Base-by-base conservation (phyloP, 2,329 filamentous ascomycete species). In the Scopulariopsis brevicaulis region DNA sequence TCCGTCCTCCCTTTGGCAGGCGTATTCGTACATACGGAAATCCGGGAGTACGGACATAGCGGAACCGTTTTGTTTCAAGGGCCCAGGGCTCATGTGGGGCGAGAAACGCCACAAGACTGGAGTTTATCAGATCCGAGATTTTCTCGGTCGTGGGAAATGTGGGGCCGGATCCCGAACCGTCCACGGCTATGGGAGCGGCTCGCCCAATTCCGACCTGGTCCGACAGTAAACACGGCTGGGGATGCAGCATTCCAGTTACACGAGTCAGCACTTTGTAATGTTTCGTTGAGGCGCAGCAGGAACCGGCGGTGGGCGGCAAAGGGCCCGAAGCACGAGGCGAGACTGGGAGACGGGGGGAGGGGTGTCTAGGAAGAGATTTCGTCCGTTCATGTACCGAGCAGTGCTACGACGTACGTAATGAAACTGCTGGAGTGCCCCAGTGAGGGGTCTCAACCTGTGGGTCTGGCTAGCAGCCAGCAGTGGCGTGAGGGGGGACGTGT, bases 41-140 rank as follows among this genome's bases (percentile, higher is more conserved):
- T 10, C 12, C 18, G 18, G 12, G 35, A 43, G 54, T 18, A 6
- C 46, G 20, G 22, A 50, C 28, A 4, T 32, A 32, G 4, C 28
- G 28, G 28, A 32, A 32, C 28, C 28, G 28, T 32, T 32, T 32
- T 32, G 28, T 32, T 32, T 8, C 28, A 32, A 8, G 28, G 28
- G 4, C 8, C 28, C 28, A 32, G 28, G 28, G 28, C 28, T 32
- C 28, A 32, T 32, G 28, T 32, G 28, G 28, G 28, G 28, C 28
- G 28, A 8, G 28, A 8, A 8, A 32, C 28, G 28, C 28, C 28
- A 32, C 28, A 8, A 32, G 8, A 32, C 28, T 32, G 28, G 28
- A 32, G 28, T 32, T 67, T 67, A 67, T 67, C 66, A 67, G 66
- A 67, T 67, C 66, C 62, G 63, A 56, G 28, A 50, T 15, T 32